Conservation (phyloP, 495 filamentous ascomycete species). For the Amniculicola lignicola region DNA sequence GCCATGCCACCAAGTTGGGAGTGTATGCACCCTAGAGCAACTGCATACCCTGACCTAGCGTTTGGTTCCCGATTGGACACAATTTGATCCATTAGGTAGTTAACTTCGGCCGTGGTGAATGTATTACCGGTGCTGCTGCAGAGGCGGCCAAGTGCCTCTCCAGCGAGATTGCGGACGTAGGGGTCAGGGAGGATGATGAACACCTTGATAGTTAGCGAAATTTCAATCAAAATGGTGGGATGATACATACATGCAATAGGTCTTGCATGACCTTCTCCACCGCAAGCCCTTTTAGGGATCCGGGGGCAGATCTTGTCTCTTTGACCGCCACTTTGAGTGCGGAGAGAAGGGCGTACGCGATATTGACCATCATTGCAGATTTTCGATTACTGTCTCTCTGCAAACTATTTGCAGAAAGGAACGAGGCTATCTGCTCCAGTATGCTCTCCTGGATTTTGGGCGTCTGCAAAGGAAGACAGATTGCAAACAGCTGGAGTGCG, state of each 20-base stretch:
- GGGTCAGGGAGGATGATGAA: slow-evolving; percentile 80
- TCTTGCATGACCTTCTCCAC: slow-evolving; percentile 89
- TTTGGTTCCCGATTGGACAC: slow-evolving; percentile 90
- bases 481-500: slow-evolving; percentile 86
- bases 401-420: slow-evolving; percentile 70
- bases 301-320: slow-evolving; percentile 68
- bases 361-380: slow-evolving; percentile 85
- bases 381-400: slow-evolving; percentile 85
- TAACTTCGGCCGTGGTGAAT: slow-evolving; percentile 85
- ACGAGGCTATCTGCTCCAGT: slow-evolving; percentile 86
- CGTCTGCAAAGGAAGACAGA: slow-evolving; percentile 80
- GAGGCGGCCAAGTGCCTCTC: slow-evolving; percentile 82
- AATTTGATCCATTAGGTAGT: slow-evolving; percentile 88
- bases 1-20: slow-evolving; percentile 97
- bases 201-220: slow-evolving; percentile 43
- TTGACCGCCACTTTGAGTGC: slow-evolving; percentile 79
- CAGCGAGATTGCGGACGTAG: slow-evolving; percentile 79
- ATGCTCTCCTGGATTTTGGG: slow-evolving; percentile 93
- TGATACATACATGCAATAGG: slow-evolving; percentile 60
- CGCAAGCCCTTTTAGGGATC: slow-evolving; percentile 67
- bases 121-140: slow-evolving; percentile 85
- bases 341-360: slow-evolving; percentile 74
- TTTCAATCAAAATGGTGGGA: neutral
- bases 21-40: slow-evolving; percentile 90
- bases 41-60: slow-evolving; percentile 87